A percentile compares a stretch with the other conserved stretches of the same genome.
Evolutionary conservation across 208 protist species (phyloP).

Genomic region (Wallacemonas sp.): DNA sequence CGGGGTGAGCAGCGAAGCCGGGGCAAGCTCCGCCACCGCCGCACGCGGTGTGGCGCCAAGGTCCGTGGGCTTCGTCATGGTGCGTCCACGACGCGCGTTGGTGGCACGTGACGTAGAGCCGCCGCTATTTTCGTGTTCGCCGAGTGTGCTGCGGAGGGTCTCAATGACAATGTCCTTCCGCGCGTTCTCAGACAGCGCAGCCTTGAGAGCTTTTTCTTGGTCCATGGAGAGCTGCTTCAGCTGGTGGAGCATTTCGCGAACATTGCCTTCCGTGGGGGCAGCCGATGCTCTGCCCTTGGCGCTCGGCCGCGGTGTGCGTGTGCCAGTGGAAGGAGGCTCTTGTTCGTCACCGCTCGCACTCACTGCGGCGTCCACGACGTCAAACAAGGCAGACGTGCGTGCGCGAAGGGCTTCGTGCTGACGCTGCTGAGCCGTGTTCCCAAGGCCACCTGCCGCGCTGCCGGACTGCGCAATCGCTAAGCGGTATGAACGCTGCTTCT

Average conservation of each 20-base stretch:
- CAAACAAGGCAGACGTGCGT: constrained; percentile 31
- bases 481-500: constrained; percentile 13
- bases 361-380: constrained; percentile 16
- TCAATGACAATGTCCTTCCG: constrained; percentile 3
- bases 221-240: constrained; percentile 25
- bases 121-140: neutral
- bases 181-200: neutral
- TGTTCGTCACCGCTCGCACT: constrained; percentile 24
- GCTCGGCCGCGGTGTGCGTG: too few relatives aligned
- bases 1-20: neutral
- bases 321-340: neutral
- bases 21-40: too few relatives aligned
- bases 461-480: constrained; percentile 16
- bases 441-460: constrained; percentile 11
- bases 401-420: constrained; percentile 37
- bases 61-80: constrained; percentile 10
- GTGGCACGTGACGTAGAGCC: neutral
- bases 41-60: constrained; percentile 3
- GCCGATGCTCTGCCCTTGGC: neutral
- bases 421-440: neutral
- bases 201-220: constrained; percentile 6
- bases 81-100: constrained; percentile 8
- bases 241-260: constrained; percentile 25
- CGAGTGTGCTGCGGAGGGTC: neutral
- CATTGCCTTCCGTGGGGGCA: constrained; percentile 8